Evolutionary conservation across 345 rosid genomes (phyloP).

Genomic region (Aquilaria yunnanensis): DNA sequence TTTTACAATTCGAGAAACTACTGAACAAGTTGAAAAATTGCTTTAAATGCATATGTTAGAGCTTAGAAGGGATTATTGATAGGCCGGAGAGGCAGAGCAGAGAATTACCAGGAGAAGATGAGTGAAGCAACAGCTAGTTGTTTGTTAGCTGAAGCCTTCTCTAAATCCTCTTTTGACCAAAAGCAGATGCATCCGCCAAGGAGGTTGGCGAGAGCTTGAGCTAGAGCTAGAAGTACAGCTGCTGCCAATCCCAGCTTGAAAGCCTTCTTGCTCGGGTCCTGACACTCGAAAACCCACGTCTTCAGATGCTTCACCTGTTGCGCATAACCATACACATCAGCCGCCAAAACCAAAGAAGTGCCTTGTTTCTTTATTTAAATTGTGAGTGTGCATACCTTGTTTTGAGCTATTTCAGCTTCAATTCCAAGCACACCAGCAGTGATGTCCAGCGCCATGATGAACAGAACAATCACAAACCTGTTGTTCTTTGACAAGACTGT

Average conservation of each 20-base stretch:
- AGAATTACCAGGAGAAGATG: conserved; percentile 65
- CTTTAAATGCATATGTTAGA: too few relatives aligned
- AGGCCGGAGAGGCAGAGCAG: too few relatives aligned
- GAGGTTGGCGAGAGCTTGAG: conserved; percentile 59
- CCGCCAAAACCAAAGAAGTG: too few relatives aligned
- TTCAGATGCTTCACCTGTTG: conserved; percentile 42
- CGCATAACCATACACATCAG: too few relatives aligned
- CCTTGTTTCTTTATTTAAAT: too few relatives aligned
- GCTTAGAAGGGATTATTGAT: too few relatives aligned
- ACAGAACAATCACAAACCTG: conserved; percentile 34
- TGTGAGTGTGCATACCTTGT: conserved; percentile 27
- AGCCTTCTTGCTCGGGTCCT: conserved; percentile 72
- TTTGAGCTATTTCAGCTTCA: conserved; percentile 49
- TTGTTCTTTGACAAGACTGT: conserved; percentile 23
- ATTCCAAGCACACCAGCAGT: conserved; percentile 53
- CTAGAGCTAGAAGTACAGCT: conserved; percentile 45
- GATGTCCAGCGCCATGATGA: conserved; percentile 50
- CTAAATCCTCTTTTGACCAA: conserved; percentile 50
- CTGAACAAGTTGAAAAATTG: too few relatives aligned
- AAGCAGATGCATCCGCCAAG: conserved; percentile 74
- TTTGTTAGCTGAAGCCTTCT: conserved; percentile 50
- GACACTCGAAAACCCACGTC: conserved; percentile 71
- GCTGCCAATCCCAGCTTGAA: conserved; percentile 78
- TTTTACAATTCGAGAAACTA: too few relatives aligned
- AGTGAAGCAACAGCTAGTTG: conserved; percentile 77